Evolutionary conservation across 495 filamentous ascomycete genomes (phyloP), one percentile per base, ranked within the genome.

Genomic region (Xylaria sp.): DNA sequence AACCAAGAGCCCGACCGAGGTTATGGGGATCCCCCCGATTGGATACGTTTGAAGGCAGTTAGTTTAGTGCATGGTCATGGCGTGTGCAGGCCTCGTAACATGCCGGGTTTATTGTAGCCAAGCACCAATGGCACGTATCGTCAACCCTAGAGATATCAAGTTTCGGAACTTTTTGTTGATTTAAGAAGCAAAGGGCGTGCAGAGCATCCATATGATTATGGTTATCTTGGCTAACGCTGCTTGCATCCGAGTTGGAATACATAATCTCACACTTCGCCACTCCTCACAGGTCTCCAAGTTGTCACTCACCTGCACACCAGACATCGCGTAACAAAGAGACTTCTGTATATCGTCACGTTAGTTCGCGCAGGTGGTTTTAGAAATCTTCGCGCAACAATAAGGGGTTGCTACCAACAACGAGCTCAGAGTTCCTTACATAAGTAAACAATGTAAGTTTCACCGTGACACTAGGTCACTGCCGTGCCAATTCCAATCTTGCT

Each of bases 61-160:
- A 43, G 59, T 43, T 24, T 43, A 43, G 37, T 62, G 59, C 37
- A 43, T 17, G 40, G 37, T 62, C 35, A 62, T 33, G 37, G 59
- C 59, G 37, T 41, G 37, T 29, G n/a, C 37, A 43, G 59, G 21
- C 59, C 59, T 62, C 37, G 40, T 62, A 43, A 62, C 43, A 17
- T 5, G 58, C 26, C 35, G 15, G 29, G 19, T 41, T 59, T 19
- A 19, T 21, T 33, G 37, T 17, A 21, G 57, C 57, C 57, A 59
- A 59, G 57, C 57, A 59, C 57, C 57, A 37, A 59, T 37, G n/a
- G 57, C 19, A 37, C 19, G 8, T 35, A 4, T 37, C 14, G 29
- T 43, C n/a, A 3, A 41, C 5, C 33, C 31, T 2, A 35, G 31
- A 37, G 57, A 21, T 21, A 59, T 37, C 33, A 21, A 21, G 19